Conservation (phyloP, 139 green algal genomes). For the Volvox africanus region DNA sequence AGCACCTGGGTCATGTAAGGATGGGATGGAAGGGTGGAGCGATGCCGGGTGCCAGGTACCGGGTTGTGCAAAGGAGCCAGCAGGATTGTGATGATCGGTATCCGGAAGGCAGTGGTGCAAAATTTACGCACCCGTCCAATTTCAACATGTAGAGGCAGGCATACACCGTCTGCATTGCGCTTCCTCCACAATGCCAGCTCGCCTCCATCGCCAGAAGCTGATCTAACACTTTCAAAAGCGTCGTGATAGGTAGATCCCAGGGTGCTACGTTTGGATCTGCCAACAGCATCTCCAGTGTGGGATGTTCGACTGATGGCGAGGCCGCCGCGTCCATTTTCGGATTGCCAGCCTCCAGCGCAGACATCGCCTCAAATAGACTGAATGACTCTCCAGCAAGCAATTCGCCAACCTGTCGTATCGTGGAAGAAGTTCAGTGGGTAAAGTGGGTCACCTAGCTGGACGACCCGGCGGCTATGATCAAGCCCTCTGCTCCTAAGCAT, state of each 20-base stretch:
- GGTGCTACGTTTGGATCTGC: conserved; percentile 38
- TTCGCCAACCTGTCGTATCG: conserved; percentile 67
- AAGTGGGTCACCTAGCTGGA: neutral
- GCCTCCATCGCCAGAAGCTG: conserved; percentile 74
- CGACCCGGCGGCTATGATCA: neutral
- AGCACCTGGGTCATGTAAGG: too few relatives aligned
- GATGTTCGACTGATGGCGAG: conserved; percentile 2
- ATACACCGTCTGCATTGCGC: conserved; percentile 88
- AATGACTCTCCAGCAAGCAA: conserved; percentile 86
- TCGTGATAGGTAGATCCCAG: conserved; percentile 34
- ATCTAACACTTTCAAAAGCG: conserved; percentile 69
- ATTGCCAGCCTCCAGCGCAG: conserved; percentile 90
- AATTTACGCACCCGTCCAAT: conserved; percentile 62
- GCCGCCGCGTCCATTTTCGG: conserved; percentile 91
- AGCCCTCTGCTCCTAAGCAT: neutral
- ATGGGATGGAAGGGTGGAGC: too few relatives aligned
- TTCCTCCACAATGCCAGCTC: conserved; percentile 79
- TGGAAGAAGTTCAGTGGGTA: neutral
- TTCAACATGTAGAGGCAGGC: conserved; percentile 89
- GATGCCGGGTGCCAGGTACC: too few relatives aligned
- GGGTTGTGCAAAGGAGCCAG: too few relatives aligned
- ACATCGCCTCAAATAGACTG: conserved; percentile 92
- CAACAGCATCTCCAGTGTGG: conserved; percentile 45
- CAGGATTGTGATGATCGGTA: too few relatives aligned
- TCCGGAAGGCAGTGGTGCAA: too few relatives aligned